Conservation (phyloP, 1,284 basidiomycete genomes). For the Puccinia horiana region DNA sequence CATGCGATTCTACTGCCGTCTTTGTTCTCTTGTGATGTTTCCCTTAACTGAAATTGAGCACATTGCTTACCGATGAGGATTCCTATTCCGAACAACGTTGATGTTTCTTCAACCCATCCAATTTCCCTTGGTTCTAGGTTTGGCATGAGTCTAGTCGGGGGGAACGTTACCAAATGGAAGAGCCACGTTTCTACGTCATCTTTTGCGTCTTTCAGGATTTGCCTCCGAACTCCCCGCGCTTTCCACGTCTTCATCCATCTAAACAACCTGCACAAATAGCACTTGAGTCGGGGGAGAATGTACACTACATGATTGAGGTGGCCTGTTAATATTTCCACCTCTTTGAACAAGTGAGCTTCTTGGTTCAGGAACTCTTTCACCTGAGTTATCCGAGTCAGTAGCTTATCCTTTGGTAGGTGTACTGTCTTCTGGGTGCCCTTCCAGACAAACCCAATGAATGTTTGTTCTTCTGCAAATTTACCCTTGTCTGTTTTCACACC, state of each 20-base stretch:
- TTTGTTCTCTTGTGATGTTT: too few relatives aligned
- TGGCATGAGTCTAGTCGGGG: not conserved
- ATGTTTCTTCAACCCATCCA: too few relatives aligned
- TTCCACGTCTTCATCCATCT: not conserved
- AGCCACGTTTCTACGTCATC: not conserved
- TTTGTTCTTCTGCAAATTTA: not conserved
- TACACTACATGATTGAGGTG: not conserved
- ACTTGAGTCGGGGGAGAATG: not conserved
- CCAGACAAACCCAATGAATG: constrained; percentile 5
- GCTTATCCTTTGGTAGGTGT: not conserved
- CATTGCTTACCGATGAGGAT: too few relatives aligned
- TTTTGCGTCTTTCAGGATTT: not conserved
- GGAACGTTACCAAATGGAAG: not conserved
- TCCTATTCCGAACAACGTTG: too few relatives aligned
- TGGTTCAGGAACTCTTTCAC: not conserved
- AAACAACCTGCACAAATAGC: not conserved
- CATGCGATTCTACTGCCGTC: too few relatives aligned
- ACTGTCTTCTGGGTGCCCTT: not conserved
- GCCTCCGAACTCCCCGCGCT: not conserved
- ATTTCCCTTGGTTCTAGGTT: too few relatives aligned
- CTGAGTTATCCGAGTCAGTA: not conserved
- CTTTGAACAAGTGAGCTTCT: not conserved
- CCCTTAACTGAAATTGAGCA: too few relatives aligned
- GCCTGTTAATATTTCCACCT: not conserved
- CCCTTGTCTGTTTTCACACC: not conserved